A percentile compares a stretch with the other conserved stretches of the same genome.
phyloP scores from a whole-genome alignment of 2,329 filamentous ascomycete species.

The Cladosporium phlei region DNA sequence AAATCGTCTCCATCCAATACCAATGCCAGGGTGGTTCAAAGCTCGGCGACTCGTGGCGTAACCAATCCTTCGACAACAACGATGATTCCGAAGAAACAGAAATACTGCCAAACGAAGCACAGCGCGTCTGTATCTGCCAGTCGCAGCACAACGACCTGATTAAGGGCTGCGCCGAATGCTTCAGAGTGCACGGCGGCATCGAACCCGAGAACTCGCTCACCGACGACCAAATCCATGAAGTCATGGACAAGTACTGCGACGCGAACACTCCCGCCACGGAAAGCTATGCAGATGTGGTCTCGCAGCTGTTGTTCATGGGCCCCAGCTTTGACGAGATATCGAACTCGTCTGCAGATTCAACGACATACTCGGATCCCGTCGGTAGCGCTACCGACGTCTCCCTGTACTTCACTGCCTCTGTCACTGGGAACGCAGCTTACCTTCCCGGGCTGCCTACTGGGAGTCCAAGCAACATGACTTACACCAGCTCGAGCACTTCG shows the following conservation, averaged over 20 bases:
- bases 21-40: conserved; percentile 20
- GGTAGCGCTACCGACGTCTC: conserved; percentile 27
- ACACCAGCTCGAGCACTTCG: conserved; percentile 14
- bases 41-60: not conserved
- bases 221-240: conserved; percentile 10
- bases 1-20: conserved; percentile 20
- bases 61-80: not conserved
- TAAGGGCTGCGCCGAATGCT: conserved; percentile 23
- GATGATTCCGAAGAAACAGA: not conserved
- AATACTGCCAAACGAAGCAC: conserved; percentile 18
- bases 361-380: conserved; percentile 24
- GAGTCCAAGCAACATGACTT: conserved; percentile 16
- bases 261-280: conserved; percentile 22
- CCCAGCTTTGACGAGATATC: too few species aligned
- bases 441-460: conserved; percentile 12
- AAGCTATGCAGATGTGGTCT: conserved; percentile 17
- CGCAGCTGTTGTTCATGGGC: not conserved
- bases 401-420: conserved; percentile 25
- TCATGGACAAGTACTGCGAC: conserved; percentile 24
- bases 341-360: not conserved
- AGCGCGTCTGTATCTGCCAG: conserved; percentile 26
- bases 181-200: conserved; percentile 19
- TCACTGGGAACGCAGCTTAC: conserved; percentile 20
- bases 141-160: conserved; percentile 22
- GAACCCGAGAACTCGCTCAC: conserved; percentile 6